Evolutionary conservation across 192 early-diverging fungal species (phyloP), one percentile per base, ranked within the genome.

Genomic region (Gorgonomyces haynaldii): DNA sequence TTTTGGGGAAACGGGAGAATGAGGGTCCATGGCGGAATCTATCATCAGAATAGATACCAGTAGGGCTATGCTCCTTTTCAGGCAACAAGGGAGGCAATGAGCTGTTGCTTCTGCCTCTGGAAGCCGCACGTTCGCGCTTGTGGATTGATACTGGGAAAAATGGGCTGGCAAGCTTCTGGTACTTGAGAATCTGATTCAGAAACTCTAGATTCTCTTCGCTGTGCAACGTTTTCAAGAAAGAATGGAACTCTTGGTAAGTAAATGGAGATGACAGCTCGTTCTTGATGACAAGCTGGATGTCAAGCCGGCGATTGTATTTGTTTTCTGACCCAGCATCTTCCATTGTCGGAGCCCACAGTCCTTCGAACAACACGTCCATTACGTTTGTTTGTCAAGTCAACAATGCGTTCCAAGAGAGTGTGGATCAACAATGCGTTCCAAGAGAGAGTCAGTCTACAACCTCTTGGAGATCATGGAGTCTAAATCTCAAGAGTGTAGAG

Each of bases 181-280:
- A 47, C 5, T 31, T 36, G 3, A 31, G 10, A 16, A 47, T 29
- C 10, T 35, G 2, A n/a, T 23, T 31, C 9, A 47, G 28, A 30
- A 47, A 47, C 27, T 47, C 45, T 31, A 31, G 10, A 31, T 47
- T 47, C 0, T 47, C 45, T 31, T 35, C 45, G 3, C 40, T 24
- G 8, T 16, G 17, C 40, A 24, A 23, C 9, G 10, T 42, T 6
- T 42, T 42, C 9, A 42, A 22, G 25, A 42, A 42, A 0, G 8
- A 9, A 7, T 16, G 8, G n/a, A 23, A 42, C 3, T 42, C 40
- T 42, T 6, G n/a, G 5, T 0, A n/a, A 16, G 10, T 16, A 23
- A 42, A 23, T 2, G 40, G 40, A 6, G 40, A 23, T 16, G 19
- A 17, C 2, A 6, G 5, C 22, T 19, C 16, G n/a, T 42, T 24